Evolutionary conservation across 306 rosid species (phyloP), one percentile per base, ranked within the genome.

Genomic region (Herpetospermum pedunculosum): DNA sequence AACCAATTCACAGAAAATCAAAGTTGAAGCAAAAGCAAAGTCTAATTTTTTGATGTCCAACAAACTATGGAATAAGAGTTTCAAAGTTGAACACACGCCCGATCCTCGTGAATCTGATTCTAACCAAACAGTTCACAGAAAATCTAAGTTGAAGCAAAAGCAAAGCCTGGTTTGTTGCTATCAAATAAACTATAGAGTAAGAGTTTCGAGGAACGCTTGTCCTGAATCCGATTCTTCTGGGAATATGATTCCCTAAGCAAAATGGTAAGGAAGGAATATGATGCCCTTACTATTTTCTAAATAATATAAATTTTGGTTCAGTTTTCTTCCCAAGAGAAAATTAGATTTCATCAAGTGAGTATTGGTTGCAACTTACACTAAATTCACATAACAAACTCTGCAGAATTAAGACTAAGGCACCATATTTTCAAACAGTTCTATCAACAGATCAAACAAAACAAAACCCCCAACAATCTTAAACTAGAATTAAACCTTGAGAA

Each of bases 161-260:
- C 46, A 18, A 30, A 23, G 7, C 32, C 43, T 18, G 25, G 44
- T 34, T 34, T 34, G 15, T 6, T 60, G 43, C 28, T 43, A 43
- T 59, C 40, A 18, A 30, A 16, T 30, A 59, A 50, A 7, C 41
- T 29, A 35, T 4, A 19, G 49, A 37, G 47, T 21, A 64, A 64
- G 49, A 11, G 48, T 12, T 64, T 23, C 71, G 43, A 34, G 70
- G 70, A 35, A 18, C 6, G 26, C 44, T 18, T 16, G 28, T 63
- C 18, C 15, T 0, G 46, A 63, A 35, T 63, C 50, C 8, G 34
- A 65, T 65, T 65, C 50, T 65, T 11, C 34, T 40, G 34, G 19
- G 72, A 65, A 65, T 65, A 65, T 23, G 34, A 44, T 68, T 68
- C 73, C 37, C 73, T 2, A 21, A 43, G 35, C 54, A 43, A 68